Conservation (phyloP, 306 rosid species). For the Rubus idaeus region DNA sequence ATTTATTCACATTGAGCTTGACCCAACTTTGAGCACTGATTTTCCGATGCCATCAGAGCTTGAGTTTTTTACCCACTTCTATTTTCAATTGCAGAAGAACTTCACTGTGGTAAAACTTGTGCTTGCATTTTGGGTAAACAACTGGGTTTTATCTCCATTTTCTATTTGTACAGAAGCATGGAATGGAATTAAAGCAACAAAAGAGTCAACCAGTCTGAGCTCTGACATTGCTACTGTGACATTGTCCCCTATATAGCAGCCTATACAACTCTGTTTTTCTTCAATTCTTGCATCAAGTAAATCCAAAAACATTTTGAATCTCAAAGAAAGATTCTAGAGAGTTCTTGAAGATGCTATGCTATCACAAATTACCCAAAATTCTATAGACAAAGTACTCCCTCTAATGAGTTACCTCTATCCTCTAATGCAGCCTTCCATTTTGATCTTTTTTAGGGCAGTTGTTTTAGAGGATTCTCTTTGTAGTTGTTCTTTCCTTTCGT, state of each 20-base stretch:
- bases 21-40: background rate
- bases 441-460: no score
- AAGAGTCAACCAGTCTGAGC: slow-evolving; percentile 2
- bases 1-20: background rate
- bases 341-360: background rate
- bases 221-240: slow-evolving; percentile 13
- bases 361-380: no score
- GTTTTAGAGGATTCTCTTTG: no score
- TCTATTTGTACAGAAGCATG: background rate
- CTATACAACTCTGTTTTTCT: background rate
- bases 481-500: no score
- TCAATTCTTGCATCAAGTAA: background rate
- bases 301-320: background rate
- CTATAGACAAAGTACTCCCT: background rate
- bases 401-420: no score
- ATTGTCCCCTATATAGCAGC: background rate
- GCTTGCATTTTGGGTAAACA: background rate
- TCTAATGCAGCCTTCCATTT: no score
- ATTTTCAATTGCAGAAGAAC: background rate
- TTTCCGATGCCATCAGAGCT: background rate
- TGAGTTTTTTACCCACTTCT: background rate
- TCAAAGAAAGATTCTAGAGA: background rate
- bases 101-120: background rate
- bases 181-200: slow-evolving; percentile 8
- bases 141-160: background rate